Base-by-base conservation (phyloP, 805 yeast genomes). In the Ogataea dorogensis region DNA sequence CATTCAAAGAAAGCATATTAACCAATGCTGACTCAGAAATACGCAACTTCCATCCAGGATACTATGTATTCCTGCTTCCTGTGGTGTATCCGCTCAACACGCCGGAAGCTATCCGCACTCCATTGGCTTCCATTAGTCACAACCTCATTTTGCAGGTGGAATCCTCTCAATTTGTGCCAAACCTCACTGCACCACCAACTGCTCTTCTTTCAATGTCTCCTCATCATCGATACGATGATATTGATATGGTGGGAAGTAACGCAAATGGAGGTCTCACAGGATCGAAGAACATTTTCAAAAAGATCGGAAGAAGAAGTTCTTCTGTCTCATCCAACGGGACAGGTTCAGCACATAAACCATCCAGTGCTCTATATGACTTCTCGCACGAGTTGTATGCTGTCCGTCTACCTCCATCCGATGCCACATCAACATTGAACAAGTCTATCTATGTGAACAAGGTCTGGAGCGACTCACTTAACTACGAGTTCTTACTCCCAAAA, bases 361-460 rank as follows among this genome's bases (percentile, higher is more conserved):
- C 31, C 13, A 40, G 39, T 13, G 31, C 52, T 1, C 15, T 72
- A 10, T 63, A 63, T 36, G 54, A 62, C 13, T 68, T 60, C 36
- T 52, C 56, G 4, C 50, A 54, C 20, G 58, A 63, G 26, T 50
- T 75, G 21, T 79, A 79, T 2, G 68, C 71, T 59, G 70, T 73
- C 7, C 56, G 80, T 35, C 61, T 75, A 1, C 80, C 80, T 1
- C 81, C 81, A 0, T 70, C 76, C 5, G 70, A 71, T 53, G 78
- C 79, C 2, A 70, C 73, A 22, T 70, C 77, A 3, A 71, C 75
- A 6, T 65, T 77, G 5, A 81, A 83, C 53, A 85, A 82, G 52
- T 87, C 94, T 0, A 73, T 85, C 12, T 83, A 79, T 55, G 86
- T 85, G 22, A 82, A 81, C 54, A 69, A 85, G 43, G 70, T 78